These are phyloP conservation scores for Hanseniaspora singularis DNA, from an alignment of 805 yeast genomes.

Conservation along the genomic window DNA sequence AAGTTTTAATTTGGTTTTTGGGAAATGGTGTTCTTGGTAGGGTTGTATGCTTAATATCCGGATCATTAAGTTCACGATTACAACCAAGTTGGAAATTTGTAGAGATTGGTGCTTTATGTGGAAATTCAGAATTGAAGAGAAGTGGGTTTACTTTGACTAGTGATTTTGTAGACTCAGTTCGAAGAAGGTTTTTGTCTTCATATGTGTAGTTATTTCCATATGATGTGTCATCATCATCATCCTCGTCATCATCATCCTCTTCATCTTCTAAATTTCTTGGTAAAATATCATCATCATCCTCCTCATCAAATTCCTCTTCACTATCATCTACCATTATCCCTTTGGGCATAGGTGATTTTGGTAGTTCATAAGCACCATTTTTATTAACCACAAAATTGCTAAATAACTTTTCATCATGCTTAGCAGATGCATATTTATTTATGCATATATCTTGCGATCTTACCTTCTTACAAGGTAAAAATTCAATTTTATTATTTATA, in stretches of 20 bases:
- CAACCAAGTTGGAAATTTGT: constrained; percentile 2
- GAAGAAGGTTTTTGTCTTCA: constrained; percentile 1
- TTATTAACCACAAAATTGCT: not conserved
- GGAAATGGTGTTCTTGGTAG: constrained; percentile 18
- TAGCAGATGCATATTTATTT: not conserved
- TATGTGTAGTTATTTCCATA: not conserved
- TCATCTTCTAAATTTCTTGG: not conserved
- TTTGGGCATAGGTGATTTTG: constrained; percentile 22
- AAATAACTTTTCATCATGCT: not conserved
- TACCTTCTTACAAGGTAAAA: not conserved
- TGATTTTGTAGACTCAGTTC: constrained; percentile 8
- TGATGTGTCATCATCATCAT: constrained; percentile 2
- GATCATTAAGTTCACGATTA: not conserved
- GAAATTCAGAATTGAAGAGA: constrained; percentile 1
- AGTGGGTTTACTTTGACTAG: constrained; percentile 8
- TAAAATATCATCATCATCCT: constrained; percentile 3
- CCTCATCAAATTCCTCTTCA: constrained; percentile 12
- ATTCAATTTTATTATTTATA: not conserved
- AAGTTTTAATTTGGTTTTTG: not conserved
- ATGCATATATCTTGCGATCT: not conserved
- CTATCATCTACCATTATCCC: not conserved
- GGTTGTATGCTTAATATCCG: not conserved
- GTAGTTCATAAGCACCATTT: constrained; percentile 1
- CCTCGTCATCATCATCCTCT: constrained; percentile 4
- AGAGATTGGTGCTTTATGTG: not conserved